Evolutionary conservation across 139 green algal genomes (phyloP).

Genomic region (Raphidocelis subcapitata): DNA sequence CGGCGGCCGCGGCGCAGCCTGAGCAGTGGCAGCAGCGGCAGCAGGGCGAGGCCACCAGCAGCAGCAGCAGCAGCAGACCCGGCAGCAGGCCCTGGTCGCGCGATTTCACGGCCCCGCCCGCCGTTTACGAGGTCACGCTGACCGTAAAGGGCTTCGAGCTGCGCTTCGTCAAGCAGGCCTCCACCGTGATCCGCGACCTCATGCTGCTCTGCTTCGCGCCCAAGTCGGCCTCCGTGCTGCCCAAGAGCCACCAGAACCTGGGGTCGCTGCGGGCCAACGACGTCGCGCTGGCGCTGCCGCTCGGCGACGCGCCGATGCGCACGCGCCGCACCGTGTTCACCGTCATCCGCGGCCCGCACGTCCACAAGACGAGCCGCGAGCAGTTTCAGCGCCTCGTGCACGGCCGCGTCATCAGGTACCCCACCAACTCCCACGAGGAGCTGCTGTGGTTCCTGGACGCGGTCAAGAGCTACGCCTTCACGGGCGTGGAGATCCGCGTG

Average conservation of each 20-base stretch:
- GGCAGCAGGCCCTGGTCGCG: too few relatives aligned
- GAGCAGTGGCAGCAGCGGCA: too few relatives aligned
- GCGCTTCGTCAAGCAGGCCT: constrained; percentile 22
- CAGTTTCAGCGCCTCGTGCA: constrained; percentile 31
- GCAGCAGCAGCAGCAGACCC: too few relatives aligned
- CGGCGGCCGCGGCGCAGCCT: too few relatives aligned
- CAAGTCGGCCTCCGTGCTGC: constrained; percentile 9
- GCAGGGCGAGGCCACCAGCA: too few relatives aligned
- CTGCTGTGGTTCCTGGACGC: constrained; percentile 25
- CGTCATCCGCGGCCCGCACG: constrained; percentile 22
- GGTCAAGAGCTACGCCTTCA: constrained; percentile 27
- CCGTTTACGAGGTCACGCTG: constrained; percentile 4
- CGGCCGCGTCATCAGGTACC: constrained; percentile 4
- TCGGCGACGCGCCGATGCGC: constrained; percentile 8
- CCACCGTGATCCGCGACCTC: constrained; percentile 21
- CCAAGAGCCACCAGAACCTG: too few relatives aligned
- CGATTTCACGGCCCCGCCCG: constrained; percentile 3
- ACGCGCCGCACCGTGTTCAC: constrained; percentile 18
- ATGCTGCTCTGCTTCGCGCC: constrained; percentile 28
- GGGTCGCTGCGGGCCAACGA: too few relatives aligned
- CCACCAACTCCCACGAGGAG: constrained; percentile 21
- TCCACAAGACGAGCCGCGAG: constrained; percentile 29
- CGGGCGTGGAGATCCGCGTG: constrained; percentile 16
- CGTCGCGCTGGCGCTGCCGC: not conserved
- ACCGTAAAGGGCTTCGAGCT: constrained; percentile 21